Base-by-base conservation (phyloP, 2,329 filamentous ascomycete genomes). In the Aureobasidium pullulans region DNA sequence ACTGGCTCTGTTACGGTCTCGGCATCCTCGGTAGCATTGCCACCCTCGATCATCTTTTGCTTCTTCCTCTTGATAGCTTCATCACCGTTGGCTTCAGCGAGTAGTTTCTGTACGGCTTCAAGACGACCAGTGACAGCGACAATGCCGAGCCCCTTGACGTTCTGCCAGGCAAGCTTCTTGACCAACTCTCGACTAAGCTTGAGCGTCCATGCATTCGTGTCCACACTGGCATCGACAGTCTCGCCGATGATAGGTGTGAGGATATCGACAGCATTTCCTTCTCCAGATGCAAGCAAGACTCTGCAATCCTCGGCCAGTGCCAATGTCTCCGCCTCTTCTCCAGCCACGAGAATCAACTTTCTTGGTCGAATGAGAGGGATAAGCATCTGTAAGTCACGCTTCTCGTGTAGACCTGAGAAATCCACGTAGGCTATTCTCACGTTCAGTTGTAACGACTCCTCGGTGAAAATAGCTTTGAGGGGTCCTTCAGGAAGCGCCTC, bases 171-270 rank as follows among this genome's bases (percentile, higher is more conserved):
- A 61, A 99, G 80, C 66, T 88, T 88, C 73, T 90, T 90, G 61
- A 96, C 88, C 19, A 99, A 83, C 46, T 83, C 78, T 65, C 93
- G 89, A 50, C 90, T 91, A 16, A 99, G 81, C 73, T 92, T 96
- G 62, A 99, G 89, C 28, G 89, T 87, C 94, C 95, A 99, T 4
- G 94, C 92, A 70, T 97, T 96, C 5, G 93, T 97, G 71, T 99
- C 94, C 43, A 97, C 93, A 68, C 92, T 96, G 11, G 93, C 94
- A 72, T 99, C 87, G 43, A 99, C 81, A 13, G 80, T 77, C 36
- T 81, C 78, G 28, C 91, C 91, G n/a, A 89, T 78, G 9, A 77
- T 73, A 1, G 94, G 94, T 0, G 90, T 91, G 70, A 93, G 93
- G 5, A 99, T 89, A 63, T 92, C 81, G 15, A 65, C 64, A 3